Base-by-base conservation (phyloP, 2,329 filamentous ascomycete species). In the Hymenoscyphus albidus region DNA sequence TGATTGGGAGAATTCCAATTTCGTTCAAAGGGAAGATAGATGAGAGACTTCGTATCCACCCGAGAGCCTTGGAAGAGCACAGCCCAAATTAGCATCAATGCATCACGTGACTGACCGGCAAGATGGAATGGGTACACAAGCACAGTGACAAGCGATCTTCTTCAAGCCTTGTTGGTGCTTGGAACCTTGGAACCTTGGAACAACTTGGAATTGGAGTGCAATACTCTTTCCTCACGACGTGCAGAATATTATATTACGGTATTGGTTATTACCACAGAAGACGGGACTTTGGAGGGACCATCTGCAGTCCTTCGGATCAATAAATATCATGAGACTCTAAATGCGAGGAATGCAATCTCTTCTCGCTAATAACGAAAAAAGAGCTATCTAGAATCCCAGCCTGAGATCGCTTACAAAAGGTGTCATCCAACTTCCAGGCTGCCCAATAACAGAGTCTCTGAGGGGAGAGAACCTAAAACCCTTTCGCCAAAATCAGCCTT, bases 71-170 rank as follows among this genome's bases (percentile, higher is more conserved):
- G 22, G 18, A 54, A 54, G 18, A 27, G 48, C 48, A 13, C 48
- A 54, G 48, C 48, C 48, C 48, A 54, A 54, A 54, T 54, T 54
- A 54, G 48, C 48, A 54, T 54, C 48, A 54, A 27, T 51, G 48
- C 48, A 9, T 5, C 48, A 54, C 48, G 48, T 54, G 48, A 54
- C 13, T 27, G 48, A 13, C 22, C 48, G 48, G 10, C 18, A 54
- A 12, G 18, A 54, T 27, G 27, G 3, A 27, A 27, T 27, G 3
- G 27, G 27, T 27, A 27, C 27, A 27, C 3, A 27, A 27, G 27
- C 27, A 27, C 27, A 27, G 27, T 27, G 27, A 27, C 27, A 3
- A 27, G 27, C 27, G 3, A 27, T 27, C 27, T 27, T 2, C 27
- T 27, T 27, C 27, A 27, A 27, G 27, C 27, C 27, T 27, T 27